Base-by-base conservation (phyloP, 2,329 filamentous ascomycete genomes). In the Thielaviopsis punctulata region DNA sequence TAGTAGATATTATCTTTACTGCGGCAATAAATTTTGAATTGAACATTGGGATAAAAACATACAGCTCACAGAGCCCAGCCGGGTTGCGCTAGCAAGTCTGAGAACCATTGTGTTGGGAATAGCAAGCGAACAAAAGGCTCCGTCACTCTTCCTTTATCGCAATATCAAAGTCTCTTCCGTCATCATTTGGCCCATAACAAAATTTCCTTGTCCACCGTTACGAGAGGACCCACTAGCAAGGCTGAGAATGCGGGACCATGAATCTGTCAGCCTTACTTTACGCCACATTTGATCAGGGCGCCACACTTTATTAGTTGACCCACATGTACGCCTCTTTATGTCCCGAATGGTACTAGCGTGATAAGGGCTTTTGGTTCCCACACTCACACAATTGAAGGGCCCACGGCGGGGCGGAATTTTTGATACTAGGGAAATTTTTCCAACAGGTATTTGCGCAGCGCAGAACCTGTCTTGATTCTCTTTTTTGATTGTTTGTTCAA, bases 11-110 rank as follows among this genome's bases (percentile, higher is more conserved):
- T 48, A 15, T 12, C 36, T 23, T 12, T 1, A 45, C 47, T 15
- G 45, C 60, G 58, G 63, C 13, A 39, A 10, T 59, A 50, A 61
- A 51, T 59, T 57, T 54, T 56, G 60, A 58, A 59, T 23, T 25
- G n/a, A 25, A 50, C 36, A 18, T 23, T 24, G n/a, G 15, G 13
- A 10, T 18, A 18, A 47, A 45, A 27, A 36, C 76, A 66, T 70
- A 86, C 82, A 69, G 59, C 72, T 76, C 54, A 82, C 65, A 25
- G 69, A 71, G 63, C 74, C 74, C 51, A 82, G 68, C 64, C 77
- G 73, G 65, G 76, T 73, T 54, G 79, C 71, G 61, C 72, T 64
- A 59, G 75, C 68, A 72, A 85, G 69, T 71, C 79, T 79, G 54
- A 79, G 81, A 62, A 81, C 76, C 82, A 86, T 86, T 59, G 59